Evolutionary conservation across 495 filamentous ascomycete species (phyloP), one percentile per base, ranked within the genome.

Genomic region (Aspergillus biplanus): DNA sequence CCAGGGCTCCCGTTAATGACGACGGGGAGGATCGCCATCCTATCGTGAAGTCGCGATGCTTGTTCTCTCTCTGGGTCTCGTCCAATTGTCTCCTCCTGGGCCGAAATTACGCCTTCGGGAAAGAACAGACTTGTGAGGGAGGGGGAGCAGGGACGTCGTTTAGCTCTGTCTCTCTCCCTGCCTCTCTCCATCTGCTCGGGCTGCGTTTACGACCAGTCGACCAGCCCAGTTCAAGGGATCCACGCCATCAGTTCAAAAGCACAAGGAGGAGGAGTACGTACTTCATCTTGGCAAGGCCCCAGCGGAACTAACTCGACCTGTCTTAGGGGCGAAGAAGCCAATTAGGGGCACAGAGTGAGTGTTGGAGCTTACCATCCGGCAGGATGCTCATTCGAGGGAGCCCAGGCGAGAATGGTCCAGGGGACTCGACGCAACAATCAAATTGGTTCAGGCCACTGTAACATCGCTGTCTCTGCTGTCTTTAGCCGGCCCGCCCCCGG

Each of bases 401-500:
- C 21, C 21, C 21, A 27, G 21, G 21, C 2, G 21, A 27, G 21
- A 27, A 27, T 27, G 21, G 21, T 2, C 21, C 21, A 27, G 21
- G 21, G 21, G 21, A 27, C 21, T 27, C 21, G 21, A 27, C 21
- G 46, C 21, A 50, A 9, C 42, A 61, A 57, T 65, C 33, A 46
- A 65, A 49, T 61, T 50, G 63, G 21, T 27, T 27, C 21, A 27
- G 21, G 21, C 62, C 56, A 54, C 48, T 15, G 33, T 44, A 37
- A 54, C 65, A 54, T 58, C 35, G 35, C 16, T 18, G 46, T 50
- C 37, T 34, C 52, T 16, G 35, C 32, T 18, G 46, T 50, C 37
- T 34, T 56, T 16, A 37, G 31, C 65, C 58, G 59, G 65, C 56
- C 68, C 68, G 65, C 65, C 68, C 68, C 68, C 68, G 65, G 65